Conservation (phyloP, 2,329 filamentous ascomycete species). For the Gaeumannomyces sp. region DNA sequence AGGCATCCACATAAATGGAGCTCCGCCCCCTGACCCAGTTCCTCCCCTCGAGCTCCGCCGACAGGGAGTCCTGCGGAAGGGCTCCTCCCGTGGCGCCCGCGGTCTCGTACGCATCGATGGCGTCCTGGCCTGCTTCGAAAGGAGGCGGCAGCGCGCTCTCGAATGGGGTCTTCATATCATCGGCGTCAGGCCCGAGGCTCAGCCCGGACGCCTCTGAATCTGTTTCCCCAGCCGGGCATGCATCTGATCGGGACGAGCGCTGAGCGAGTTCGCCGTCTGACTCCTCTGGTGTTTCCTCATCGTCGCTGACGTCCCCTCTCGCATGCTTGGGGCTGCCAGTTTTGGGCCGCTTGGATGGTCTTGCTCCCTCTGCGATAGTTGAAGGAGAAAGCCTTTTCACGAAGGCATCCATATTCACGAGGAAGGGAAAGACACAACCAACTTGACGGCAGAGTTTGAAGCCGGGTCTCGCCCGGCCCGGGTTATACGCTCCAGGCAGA, state of each 20-base stretch:
- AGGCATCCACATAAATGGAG: conserved; percentile 95
- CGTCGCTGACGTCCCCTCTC: conserved; percentile 10
- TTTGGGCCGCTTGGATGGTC: background rate
- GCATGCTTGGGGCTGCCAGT: conserved; percentile 2
- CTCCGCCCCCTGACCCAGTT: conserved; percentile 70
- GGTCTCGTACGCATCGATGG: conserved; percentile 73
- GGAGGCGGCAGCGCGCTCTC: conserved; percentile 62
- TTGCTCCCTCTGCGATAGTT: background rate
- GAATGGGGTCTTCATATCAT: conserved; percentile 50
- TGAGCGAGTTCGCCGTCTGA: background rate
- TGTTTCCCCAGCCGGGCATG: too few relatives aligned
- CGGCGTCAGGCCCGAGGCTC: conserved; percentile 9
- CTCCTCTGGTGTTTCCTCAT: background rate
- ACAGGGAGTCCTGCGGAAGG: conserved; percentile 37
- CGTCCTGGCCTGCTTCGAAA: conserved; percentile 60
- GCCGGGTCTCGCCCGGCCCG: background rate
- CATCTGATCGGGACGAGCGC: too few relatives aligned
- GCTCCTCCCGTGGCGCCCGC: conserved; percentile 42
- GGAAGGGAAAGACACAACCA: background rate
- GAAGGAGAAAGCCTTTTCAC: conserved; percentile 4
- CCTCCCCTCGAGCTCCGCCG: conserved; percentile 42
- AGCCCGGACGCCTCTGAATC: background rate
- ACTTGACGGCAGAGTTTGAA: background rate
- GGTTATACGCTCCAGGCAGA: background rate
- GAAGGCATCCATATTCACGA: conserved; percentile 7